A percentile compares a stretch with the other conserved stretches of the same genome.
Evolutionary conservation across 1,284 basidiomycete species (phyloP).

Genomic region (Puccinia hordei): DNA sequence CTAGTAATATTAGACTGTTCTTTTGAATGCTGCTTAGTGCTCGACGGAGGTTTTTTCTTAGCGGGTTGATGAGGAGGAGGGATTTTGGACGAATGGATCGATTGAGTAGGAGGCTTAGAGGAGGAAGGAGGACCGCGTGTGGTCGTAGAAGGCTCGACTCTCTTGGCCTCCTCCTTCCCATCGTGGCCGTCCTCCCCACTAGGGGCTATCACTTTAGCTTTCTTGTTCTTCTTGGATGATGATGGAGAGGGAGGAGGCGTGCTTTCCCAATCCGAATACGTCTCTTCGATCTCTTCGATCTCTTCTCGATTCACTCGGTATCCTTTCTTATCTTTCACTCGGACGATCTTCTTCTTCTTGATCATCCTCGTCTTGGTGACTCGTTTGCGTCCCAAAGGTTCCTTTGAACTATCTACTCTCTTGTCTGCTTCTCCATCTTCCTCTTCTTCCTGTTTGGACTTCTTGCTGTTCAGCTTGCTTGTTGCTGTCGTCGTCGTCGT

Average conservation of each 20-base stretch:
- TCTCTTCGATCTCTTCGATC: constrained; percentile 46
- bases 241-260: not conserved
- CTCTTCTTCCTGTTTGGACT: not conserved
- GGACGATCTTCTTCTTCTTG: constrained; percentile 43
- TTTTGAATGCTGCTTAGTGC: not conserved
- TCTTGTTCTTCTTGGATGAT: not conserved
- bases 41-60: constrained; percentile 4
- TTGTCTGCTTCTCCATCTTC: not conserved
- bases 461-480: not conserved
- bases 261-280: constrained; percentile 43
- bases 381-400: constrained; percentile 13
- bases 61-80: not conserved
- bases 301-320: constrained; percentile 45
- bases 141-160: too few relatives aligned
- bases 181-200: not conserved
- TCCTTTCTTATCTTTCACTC: constrained; percentile 44
- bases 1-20: constrained; percentile 30
- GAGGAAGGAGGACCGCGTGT: not conserved
- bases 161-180: not conserved
- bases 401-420: not conserved
- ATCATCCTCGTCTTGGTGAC: constrained; percentile 47
- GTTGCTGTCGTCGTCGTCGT: not conserved
- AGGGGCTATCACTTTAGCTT: not conserved
- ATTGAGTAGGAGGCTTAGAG: not conserved
- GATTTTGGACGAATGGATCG: not conserved